Conservation (phyloP, 768 basidiomycete species). For the Gelatoporia subvermispora region DNA sequence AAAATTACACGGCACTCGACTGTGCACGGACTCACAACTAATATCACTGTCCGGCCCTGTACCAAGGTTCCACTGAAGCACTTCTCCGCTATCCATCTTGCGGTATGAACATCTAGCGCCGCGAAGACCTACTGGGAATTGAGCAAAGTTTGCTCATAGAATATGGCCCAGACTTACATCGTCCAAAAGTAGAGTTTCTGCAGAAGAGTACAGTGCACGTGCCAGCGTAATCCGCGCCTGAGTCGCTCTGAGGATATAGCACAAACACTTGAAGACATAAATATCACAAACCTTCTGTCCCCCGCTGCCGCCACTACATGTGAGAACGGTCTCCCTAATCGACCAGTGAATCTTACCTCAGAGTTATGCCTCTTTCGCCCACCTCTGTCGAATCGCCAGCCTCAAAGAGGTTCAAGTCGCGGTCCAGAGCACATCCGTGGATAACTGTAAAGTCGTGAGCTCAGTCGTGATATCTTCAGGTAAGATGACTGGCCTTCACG, state of each 20-base stretch:
- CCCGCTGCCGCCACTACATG: constrained; percentile 22
- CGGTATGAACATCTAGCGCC: constrained; percentile 47
- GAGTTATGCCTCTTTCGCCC: constrained; percentile 39
- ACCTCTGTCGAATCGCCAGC: constrained; percentile 33
- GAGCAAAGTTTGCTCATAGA: background rate
- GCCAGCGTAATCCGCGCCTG: constrained; percentile 52
- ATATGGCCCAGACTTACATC: constrained; percentile 43
- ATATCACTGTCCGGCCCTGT: constrained; percentile 41
- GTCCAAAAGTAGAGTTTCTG: constrained; percentile 63
- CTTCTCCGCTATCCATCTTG: constrained; percentile 43
- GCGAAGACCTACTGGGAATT: constrained; percentile 29
- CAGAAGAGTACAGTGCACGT: constrained; percentile 52
- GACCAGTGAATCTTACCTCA: constrained; percentile 14
- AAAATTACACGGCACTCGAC: background rate
- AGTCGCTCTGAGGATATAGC: background rate
- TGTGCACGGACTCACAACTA: constrained; percentile 33
- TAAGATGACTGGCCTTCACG: constrained; percentile 25
- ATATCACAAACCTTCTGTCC: constrained; percentile 41
- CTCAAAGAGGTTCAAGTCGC: constrained; percentile 28
- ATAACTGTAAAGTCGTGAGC: constrained; percentile 22
- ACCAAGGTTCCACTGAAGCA: constrained; percentile 43
- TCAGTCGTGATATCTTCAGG: background rate
- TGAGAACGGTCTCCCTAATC: background rate
- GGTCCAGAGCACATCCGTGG: constrained; percentile 29
- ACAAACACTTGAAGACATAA: background rate